Conservation (phyloP, 192 early-diverging fungal species). For the Umbelopsis sp. region DNA sequence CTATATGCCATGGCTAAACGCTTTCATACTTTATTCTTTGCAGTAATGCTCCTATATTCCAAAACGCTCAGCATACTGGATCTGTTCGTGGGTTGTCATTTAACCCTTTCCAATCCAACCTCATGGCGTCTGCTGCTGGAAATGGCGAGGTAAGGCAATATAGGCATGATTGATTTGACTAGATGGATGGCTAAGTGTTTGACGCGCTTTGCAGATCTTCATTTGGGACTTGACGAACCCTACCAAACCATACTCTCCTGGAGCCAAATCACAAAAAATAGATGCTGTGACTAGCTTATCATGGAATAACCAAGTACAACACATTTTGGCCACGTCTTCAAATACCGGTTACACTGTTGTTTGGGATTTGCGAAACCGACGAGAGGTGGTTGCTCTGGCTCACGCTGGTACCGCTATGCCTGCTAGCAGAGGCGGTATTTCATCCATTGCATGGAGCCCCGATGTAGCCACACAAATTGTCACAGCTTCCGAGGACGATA, state of each 20-base stretch:
- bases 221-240: conserved; percentile 96
- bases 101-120: conserved; percentile 82
- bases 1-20: not conserved
- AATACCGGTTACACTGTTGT: conserved; percentile 93
- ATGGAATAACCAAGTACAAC: conserved; percentile 92
- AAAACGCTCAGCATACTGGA: conserved; percentile 79
- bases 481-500: conserved; percentile 91
- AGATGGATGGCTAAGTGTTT: not conserved
- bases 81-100: conserved; percentile 92
- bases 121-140: conserved; percentile 86
- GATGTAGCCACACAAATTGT: conserved; percentile 91
- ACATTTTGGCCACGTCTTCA: conserved; percentile 91
- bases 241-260: conserved; percentile 87
- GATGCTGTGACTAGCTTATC: conserved; percentile 88
- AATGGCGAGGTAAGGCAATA: conserved; percentile 81
- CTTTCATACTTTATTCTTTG: conserved; percentile 7
- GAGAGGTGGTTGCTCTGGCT: conserved; percentile 82
- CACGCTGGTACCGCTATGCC: conserved; percentile 49
- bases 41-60: conserved; percentile 62
- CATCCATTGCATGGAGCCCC: conserved; percentile 90
- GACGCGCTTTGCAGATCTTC: conserved; percentile 61
- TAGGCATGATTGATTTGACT: not conserved
- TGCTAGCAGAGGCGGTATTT: conserved; percentile 73
- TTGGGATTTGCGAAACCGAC: conserved; percentile 90
- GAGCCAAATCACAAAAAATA: conserved; percentile 77